Conservation (phyloP, 208 protist genomes). For the Leishmania aethiopica region DNA sequence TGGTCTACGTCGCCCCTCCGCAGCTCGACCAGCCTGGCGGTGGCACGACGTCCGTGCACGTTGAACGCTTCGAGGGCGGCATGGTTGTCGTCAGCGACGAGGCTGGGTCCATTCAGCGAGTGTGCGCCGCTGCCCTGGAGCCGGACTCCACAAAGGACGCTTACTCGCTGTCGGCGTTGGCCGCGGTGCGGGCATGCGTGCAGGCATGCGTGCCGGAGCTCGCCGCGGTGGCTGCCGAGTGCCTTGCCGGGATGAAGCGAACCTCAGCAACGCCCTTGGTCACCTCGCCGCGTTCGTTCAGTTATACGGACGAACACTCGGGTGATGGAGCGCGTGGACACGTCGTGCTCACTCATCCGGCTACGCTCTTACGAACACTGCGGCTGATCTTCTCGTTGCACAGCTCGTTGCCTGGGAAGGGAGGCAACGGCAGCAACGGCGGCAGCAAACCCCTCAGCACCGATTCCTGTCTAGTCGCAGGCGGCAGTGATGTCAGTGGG, state of each 20-base stretch:
- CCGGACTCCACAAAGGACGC: constrained; percentile 43
- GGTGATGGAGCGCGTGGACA: not conserved
- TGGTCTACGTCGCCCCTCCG: constrained; percentile 58
- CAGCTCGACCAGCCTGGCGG: constrained; percentile 30
- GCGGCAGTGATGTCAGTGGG: not conserved
- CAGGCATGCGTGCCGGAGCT: constrained; percentile 34
- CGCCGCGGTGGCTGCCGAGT: constrained; percentile 18
- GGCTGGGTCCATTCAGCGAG: constrained; percentile 37
- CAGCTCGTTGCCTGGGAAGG: constrained; percentile 1
- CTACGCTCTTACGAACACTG: constrained; percentile 42
- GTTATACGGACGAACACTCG: not conserved
- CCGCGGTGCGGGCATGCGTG: constrained; percentile 21
- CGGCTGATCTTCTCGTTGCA: constrained; percentile 35
- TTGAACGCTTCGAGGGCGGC: constrained; percentile 54
- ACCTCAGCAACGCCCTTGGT: not conserved
- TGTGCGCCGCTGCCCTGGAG: constrained; percentile 58
- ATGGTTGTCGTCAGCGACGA: constrained; percentile 54
- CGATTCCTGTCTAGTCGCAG: not conserved
- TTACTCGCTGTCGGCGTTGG: constrained; percentile 20
- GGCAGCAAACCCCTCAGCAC: not conserved
- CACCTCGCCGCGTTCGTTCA: not conserved
- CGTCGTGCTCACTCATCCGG: constrained; percentile 16
- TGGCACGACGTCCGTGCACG: constrained; percentile 37
- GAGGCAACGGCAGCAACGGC: not conserved
- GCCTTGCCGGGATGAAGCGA: constrained; percentile 11